Percentiles rank a stretch among this genome's conserved stretches.
Evolutionary conservation across 176 grass and related monocot genomes (phyloP).

Genomic region (Musa troglodytarum): DNA sequence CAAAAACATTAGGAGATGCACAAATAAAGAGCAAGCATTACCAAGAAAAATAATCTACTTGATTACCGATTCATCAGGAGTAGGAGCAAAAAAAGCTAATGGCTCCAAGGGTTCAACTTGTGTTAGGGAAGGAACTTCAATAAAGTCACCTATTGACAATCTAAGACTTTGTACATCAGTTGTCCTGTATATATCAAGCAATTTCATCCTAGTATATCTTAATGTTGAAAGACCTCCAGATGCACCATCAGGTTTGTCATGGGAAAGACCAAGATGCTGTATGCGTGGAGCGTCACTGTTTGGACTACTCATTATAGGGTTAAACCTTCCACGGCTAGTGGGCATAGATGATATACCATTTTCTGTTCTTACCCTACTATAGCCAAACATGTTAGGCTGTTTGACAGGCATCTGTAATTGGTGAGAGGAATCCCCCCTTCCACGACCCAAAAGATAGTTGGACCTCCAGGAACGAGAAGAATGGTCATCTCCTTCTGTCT

Average conservation of each 20-base stretch:
- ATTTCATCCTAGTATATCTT: slow-evolving; percentile 96
- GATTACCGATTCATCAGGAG: slow-evolving; percentile 72
- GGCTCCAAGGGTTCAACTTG: slow-evolving; percentile 66
- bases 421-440: slow-evolving; percentile 54
- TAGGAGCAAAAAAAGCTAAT: slow-evolving; percentile 72
- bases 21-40: neutral
- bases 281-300: slow-evolving; percentile 42
- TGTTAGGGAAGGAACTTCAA: slow-evolving; percentile 51
- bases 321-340: slow-evolving; percentile 52
- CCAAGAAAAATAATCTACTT: slow-evolving; percentile 17
- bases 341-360: slow-evolving; percentile 39
- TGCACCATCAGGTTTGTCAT: slow-evolving; percentile 62
- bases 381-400: slow-evolving; percentile 37
- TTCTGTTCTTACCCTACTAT: slow-evolving; percentile 66
- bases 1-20: slow-evolving; percentile 10
- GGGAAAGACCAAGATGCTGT: slow-evolving; percentile 40
- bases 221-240: slow-evolving; percentile 41
- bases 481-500: slow-evolving; percentile 61
- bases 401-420: slow-evolving; percentile 34
- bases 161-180: slow-evolving; percentile 58
- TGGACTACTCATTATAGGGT: slow-evolving; percentile 33
- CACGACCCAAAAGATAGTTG: slow-evolving; percentile 54
- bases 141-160: slow-evolving; percentile 46
- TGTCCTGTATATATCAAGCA: slow-evolving; percentile 87
- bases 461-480: slow-evolving; percentile 78